Evolutionary conservation across 176 grass and related monocot genomes (phyloP).

Genomic region (Triticum timopheevii): DNA sequence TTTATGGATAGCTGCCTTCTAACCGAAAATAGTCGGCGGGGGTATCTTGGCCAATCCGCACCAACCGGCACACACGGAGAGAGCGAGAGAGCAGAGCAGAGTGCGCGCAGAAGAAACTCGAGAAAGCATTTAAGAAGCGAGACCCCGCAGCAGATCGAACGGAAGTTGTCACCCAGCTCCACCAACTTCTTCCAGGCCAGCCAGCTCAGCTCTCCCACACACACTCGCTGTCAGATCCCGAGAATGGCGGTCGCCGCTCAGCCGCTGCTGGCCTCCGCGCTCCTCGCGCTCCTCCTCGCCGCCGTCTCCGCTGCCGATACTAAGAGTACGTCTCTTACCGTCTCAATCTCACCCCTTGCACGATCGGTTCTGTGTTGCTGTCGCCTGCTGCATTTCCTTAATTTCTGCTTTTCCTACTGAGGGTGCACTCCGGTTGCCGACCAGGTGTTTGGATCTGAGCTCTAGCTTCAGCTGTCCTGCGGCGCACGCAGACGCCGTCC

Average conservation of each 20-base stretch:
- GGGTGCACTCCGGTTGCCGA: neutral
- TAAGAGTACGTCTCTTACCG: conserved; percentile 49
- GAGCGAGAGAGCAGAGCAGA: neutral
- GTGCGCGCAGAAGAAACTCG: neutral
- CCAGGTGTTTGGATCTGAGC: conserved; percentile 26
- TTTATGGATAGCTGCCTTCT: conserved; percentile 13
- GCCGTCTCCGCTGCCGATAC: conserved; percentile 62
- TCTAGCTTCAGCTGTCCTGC: neutral
- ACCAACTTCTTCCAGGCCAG: neutral
- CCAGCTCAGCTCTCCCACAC: conserved; percentile 2
- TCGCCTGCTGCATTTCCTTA: conserved; percentile 15
- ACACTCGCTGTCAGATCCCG: conserved; percentile 21
- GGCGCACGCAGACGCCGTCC: too few relatives aligned
- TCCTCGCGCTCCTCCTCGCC: conserved; percentile 57
- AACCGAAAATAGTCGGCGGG: conserved; percentile 55
- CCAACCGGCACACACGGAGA: neutral
- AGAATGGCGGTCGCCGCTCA: conserved; percentile 52
- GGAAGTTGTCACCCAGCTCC: neutral
- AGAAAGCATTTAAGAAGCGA: conserved; percentile 50
- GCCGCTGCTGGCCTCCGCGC: conserved; percentile 50
- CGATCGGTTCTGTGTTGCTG: neutral
- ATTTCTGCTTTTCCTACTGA: neutral
- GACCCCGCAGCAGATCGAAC: conserved; percentile 31
- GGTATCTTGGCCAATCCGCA: conserved; percentile 30
- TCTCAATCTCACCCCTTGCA: neutral